Percentiles rank a stretch among this genome's conserved stretches.
Evolutionary conservation across 805 yeast genomes (phyloP).

Genomic region (Kazachstania viticola): DNA sequence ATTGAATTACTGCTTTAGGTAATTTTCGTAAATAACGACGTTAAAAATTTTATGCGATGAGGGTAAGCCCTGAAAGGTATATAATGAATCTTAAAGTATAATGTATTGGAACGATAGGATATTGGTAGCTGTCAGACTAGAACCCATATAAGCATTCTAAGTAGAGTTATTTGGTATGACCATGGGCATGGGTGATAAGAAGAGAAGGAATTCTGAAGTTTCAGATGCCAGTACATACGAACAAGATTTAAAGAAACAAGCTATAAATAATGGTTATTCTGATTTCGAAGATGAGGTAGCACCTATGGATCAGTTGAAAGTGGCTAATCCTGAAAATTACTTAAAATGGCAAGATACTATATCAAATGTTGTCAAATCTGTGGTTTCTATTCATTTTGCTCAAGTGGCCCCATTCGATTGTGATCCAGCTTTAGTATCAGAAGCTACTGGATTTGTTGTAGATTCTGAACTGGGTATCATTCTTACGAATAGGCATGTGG

Average conservation of each 20-base stretch:
- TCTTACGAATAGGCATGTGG: conserved; percentile 87
- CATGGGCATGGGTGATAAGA: background rate
- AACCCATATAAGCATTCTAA: too few relatives aligned
- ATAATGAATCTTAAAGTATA: too few relatives aligned
- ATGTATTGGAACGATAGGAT: too few relatives aligned
- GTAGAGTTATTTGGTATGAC: too few relatives aligned
- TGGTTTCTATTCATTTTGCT: conserved; percentile 80
- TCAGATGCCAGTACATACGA: background rate
- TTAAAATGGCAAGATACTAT: conserved; percentile 72
- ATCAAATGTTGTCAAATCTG: conserved; percentile 69
- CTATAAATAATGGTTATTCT: background rate
- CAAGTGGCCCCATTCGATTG: conserved; percentile 83
- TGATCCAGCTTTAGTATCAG: conserved; percentile 67
- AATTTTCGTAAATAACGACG: too few relatives aligned
- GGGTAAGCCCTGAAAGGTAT: too few relatives aligned
- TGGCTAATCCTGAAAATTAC: conserved; percentile 21
- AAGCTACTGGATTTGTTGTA: conserved; percentile 94
- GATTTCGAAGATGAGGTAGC: background rate
- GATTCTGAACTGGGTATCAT: conserved; percentile 74
- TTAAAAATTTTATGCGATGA: too few relatives aligned
- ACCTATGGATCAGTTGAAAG: too few relatives aligned
- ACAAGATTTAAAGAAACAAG: background rate
- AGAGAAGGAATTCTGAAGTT: background rate
- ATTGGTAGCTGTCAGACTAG: too few relatives aligned
- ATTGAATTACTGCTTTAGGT: too few relatives aligned